phyloP scores from a whole-genome alignment of 169 alveolate species.

The Plasmodium vivax region DNA sequence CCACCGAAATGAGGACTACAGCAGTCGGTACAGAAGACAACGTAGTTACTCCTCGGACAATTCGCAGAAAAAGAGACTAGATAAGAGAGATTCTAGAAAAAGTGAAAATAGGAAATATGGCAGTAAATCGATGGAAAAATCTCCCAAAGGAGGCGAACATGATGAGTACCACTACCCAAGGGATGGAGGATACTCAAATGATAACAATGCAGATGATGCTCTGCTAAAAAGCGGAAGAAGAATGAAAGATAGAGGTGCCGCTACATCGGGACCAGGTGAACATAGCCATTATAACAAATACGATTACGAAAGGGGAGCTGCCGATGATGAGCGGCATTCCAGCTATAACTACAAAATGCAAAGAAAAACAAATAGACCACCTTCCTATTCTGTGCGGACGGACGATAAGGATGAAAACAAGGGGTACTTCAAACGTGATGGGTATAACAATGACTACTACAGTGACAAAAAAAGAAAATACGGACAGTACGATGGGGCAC shows the following conservation, averaged over 20 bases:
- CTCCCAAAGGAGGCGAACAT: not conserved
- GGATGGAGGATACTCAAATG: not conserved
- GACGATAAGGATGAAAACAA: not conserved
- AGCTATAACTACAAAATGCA: not conserved
- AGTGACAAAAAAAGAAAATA: slow-evolving; percentile 44
- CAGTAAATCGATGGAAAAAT: not conserved
- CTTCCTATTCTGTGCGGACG: not conserved
- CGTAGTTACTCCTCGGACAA: slow-evolving; percentile 5
- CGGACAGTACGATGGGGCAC: not conserved
- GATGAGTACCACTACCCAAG: not conserved
- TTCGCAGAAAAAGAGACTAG: not conserved
- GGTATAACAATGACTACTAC: slow-evolving; percentile 8
- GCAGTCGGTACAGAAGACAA: not conserved
- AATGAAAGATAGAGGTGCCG: not conserved
- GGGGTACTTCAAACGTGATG: not conserved
- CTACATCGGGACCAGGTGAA: not conserved
- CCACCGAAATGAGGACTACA: slow-evolving; percentile 5
- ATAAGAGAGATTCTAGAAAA: not conserved
- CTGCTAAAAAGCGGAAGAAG: not conserved
- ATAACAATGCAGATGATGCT: slow-evolving; percentile 1
- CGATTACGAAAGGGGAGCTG: slow-evolving; percentile 22
- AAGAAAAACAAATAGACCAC: not conserved
- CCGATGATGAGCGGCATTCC: not conserved
- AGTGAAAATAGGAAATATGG: not conserved
- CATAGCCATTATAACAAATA: not conserved